These are phyloP conservation scores for Spencermartinsiella ligniputridi DNA, from an alignment of 1,139 yeast species.

Conservation along the genomic window DNA sequence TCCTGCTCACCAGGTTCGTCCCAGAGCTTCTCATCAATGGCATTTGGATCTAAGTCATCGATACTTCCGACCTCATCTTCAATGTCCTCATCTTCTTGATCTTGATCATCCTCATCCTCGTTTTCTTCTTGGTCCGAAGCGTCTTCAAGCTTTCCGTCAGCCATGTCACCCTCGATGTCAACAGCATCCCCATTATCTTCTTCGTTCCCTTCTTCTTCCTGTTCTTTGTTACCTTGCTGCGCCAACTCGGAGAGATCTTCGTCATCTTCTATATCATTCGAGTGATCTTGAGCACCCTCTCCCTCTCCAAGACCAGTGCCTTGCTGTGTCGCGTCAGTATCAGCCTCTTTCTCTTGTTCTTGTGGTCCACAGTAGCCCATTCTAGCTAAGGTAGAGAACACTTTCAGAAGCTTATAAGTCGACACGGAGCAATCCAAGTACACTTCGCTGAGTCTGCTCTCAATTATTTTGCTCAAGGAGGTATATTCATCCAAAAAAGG, in stretches of 20 bases:
- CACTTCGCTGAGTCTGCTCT: not conserved
- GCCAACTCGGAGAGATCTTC: slow-evolving; percentile 90
- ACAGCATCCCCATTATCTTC: slow-evolving; percentile 67
- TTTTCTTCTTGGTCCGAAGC: slow-evolving; percentile 54
- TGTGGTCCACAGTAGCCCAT: slow-evolving; percentile 90
- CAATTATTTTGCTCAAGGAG: not conserved
- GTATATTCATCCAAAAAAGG: not conserved
- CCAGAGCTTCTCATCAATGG: slow-evolving; percentile 98
- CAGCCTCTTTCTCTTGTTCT: slow-evolving; percentile 59
- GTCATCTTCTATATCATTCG: slow-evolving; percentile 87
- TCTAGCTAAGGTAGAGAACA: slow-evolving; percentile 60
- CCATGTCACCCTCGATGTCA: slow-evolving; percentile 96
- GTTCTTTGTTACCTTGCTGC: slow-evolving; percentile 74
- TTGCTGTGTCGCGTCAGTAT: slow-evolving; percentile 44
- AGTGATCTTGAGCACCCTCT: slow-evolving; percentile 75
- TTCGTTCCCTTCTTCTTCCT: slow-evolving; percentile 57
- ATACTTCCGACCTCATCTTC: slow-evolving; percentile 90
- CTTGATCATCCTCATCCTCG: slow-evolving; percentile 51
- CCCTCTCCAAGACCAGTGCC: slow-evolving; percentile 99
- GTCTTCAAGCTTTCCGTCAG: slow-evolving; percentile 75
- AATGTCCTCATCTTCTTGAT: slow-evolving; percentile 54
- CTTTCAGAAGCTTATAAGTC: slow-evolving; percentile 52
- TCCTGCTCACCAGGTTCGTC: slow-evolving; percentile 83
- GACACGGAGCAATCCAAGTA: not conserved
- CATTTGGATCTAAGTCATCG: slow-evolving; percentile 90